phyloP scores from a whole-genome alignment of 306 rosid species.

The Oxytropis ochrocephala region DNA sequence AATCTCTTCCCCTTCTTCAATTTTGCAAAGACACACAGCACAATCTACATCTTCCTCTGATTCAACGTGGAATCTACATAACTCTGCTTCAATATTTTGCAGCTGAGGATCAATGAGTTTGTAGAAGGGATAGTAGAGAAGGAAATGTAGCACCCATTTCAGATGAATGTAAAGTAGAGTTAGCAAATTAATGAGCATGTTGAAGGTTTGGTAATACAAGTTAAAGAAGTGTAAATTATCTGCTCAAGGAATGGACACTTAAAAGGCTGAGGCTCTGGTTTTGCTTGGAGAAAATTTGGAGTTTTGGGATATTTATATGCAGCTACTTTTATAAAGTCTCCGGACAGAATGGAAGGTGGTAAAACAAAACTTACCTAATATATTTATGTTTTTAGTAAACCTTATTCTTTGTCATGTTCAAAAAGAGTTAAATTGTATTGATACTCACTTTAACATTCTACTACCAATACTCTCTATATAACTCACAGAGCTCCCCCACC shows the following conservation, averaged over 20 bases:
- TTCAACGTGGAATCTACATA: not conserved
- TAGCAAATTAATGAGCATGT: slow-evolving; percentile 14
- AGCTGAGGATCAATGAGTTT: not conserved
- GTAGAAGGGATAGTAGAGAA: slow-evolving; percentile 33
- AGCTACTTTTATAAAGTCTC: too few relatives aligned
- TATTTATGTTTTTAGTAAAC: too few relatives aligned
- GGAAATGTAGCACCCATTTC: slow-evolving; percentile 33
- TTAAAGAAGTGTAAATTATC: too few relatives aligned
- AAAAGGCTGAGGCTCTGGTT: not conserved
- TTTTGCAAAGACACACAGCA: slow-evolving; percentile 36
- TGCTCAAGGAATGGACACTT: too few relatives aligned
- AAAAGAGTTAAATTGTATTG: too few relatives aligned
- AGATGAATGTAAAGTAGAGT: slow-evolving; percentile 2
- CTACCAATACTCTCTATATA: too few relatives aligned
- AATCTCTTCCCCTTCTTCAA: slow-evolving; percentile 44
- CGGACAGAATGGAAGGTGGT: too few relatives aligned
- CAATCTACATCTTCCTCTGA: slow-evolving; percentile 30
- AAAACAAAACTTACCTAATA: too few relatives aligned
- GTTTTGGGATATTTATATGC: not conserved
- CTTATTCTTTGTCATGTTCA: too few relatives aligned
- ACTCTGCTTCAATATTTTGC: not conserved
- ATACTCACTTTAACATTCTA: too few relatives aligned
- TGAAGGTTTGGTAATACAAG: not conserved
- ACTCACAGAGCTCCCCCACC: too few relatives aligned
- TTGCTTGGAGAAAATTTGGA: not conserved